A percentile compares a stretch with the other conserved stretches of the same genome.
Conservation (phyloP, 306 rosid genomes). For the Amphicarpaea edgeworthii region DNA sequence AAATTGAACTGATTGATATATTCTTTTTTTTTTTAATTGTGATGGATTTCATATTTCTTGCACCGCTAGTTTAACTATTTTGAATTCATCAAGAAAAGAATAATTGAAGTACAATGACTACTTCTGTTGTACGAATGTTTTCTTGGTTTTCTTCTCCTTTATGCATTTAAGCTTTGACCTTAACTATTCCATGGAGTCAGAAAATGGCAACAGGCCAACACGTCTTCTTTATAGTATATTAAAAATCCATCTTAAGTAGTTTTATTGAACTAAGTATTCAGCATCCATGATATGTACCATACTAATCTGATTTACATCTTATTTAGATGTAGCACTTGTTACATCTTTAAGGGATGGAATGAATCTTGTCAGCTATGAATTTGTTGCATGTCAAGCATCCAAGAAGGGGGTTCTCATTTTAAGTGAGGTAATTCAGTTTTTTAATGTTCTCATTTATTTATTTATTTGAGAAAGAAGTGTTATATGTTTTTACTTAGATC, state of each 20-base stretch:
- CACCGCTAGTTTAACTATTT: too few species aligned
- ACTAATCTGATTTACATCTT: conserved; percentile 35
- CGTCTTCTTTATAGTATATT: conserved; percentile 4
- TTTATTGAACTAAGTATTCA: conserved; percentile 23
- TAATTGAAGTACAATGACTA: not conserved
- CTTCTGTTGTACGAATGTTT: not conserved
- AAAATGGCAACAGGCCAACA: conserved; percentile 18
- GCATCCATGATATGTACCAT: conserved; percentile 23
- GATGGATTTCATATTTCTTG: not conserved
- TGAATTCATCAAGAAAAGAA: not conserved
- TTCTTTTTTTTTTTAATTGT: too few species aligned
- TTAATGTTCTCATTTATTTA: not conserved
- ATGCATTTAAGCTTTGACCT: conserved; percentile 9
- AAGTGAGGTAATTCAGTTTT: conserved; percentile 74
- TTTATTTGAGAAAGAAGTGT: conserved; percentile 16
- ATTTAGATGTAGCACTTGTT: conserved; percentile 90
- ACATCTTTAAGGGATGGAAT: conserved; percentile 98
- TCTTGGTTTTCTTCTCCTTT: conserved; percentile 10
- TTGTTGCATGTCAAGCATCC: conserved; percentile 93
- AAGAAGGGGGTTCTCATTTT: conserved; percentile 96
- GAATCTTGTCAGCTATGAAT: conserved; percentile 99
- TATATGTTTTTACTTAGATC: conserved; percentile 17
- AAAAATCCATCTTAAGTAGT: conserved; percentile 24
- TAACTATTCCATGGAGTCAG: conserved; percentile 5
- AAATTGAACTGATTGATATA: conserved; percentile 22